These are phyloP conservation scores for Termitomyces sp. DNA, from an alignment of 768 basidiomycete species.

Conservation along the genomic window DNA sequence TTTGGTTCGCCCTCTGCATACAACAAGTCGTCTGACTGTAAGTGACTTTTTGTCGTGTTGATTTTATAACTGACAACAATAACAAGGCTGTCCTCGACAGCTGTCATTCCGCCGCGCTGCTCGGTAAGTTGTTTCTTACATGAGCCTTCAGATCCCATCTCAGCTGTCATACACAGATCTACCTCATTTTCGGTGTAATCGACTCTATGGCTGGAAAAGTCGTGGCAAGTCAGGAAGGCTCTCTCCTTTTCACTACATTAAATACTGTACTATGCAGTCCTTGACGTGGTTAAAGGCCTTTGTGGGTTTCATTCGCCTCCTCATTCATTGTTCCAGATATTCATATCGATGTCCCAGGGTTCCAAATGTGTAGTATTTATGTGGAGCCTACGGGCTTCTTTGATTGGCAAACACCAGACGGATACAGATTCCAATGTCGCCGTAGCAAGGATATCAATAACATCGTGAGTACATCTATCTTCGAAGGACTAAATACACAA, in stretches of 20 bases:
- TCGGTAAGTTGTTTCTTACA: neutral
- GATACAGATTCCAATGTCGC: neutral
- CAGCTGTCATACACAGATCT: neutral
- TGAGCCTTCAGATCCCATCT: too few relatives aligned
- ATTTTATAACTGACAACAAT: neutral
- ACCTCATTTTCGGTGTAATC: conserved; percentile 1
- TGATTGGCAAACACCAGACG: neutral
- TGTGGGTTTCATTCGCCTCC: neutral
- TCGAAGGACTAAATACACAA: too few relatives aligned
- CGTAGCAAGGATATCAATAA: conserved; percentile 1
- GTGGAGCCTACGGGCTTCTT: too few relatives aligned
- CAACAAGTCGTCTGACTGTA: neutral
- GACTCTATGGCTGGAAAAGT: neutral
- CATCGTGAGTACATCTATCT: neutral
- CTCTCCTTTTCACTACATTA: too few relatives aligned
- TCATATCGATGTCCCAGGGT: neutral
- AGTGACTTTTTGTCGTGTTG: neutral
- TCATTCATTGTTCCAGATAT: neutral
- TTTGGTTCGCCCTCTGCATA: neutral
- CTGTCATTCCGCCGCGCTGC: conserved; percentile 1
- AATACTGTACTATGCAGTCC: too few relatives aligned
- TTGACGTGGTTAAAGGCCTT: too few relatives aligned
- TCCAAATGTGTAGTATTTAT: neutral
- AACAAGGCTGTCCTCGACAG: conserved; percentile 1
- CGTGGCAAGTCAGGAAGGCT: neutral